Base-by-base conservation (phyloP, 1,284 basidiomycete species). In the Boletellus deceptivus region DNA sequence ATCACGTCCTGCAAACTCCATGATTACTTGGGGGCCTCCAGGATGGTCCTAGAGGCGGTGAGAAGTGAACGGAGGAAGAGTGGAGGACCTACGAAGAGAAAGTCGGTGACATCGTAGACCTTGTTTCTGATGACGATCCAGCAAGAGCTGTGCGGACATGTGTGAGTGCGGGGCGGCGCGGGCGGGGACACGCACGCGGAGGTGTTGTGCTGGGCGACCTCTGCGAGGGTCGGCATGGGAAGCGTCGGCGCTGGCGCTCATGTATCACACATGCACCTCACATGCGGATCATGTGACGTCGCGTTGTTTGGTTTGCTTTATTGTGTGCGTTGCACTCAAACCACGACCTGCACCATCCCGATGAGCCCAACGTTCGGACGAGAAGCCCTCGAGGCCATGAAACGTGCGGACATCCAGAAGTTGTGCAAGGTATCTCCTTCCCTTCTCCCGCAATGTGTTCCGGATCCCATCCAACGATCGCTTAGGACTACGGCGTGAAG, bases 101-200 rank as follows among this genome's bases (percentile, higher is more conserved):
- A 95, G 11, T 89, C 85, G 6, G 93, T 94, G 50, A 95, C 87
- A 71, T 91, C 88, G 69, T 89, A 91, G 18, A 91, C 86, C 49
- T 78, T 75, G 68, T 83, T 79, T 55, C 80, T 75, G 55, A 94
- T 89, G 59, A 95, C 84, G 55, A 96, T 87, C 93, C 92, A 95
- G 69, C 91, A 92, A n/a, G 84, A 86, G 42, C 84, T 86, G 44
- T 9, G 24, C 34, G n/a, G 36, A 34, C 2, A 18, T 4, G 3
- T 1, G 13, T 43, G 39, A 43, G 43, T n/a, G 14, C 5, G 29
- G 24, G 8, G 27, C 4, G 25, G 16, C 13, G 10, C 40, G 6
- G 17, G n/a, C 2, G 36, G 16, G n/a, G 35, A 14, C n/a, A 61
- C 70, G 34, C 55, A 84, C 84, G 72, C 65, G 18, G 67, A 38